Percentiles rank a stretch among this genome's conserved stretches.
Conservation (phyloP, 2,329 filamentous ascomycete species). For the Fusarium sp. region DNA sequence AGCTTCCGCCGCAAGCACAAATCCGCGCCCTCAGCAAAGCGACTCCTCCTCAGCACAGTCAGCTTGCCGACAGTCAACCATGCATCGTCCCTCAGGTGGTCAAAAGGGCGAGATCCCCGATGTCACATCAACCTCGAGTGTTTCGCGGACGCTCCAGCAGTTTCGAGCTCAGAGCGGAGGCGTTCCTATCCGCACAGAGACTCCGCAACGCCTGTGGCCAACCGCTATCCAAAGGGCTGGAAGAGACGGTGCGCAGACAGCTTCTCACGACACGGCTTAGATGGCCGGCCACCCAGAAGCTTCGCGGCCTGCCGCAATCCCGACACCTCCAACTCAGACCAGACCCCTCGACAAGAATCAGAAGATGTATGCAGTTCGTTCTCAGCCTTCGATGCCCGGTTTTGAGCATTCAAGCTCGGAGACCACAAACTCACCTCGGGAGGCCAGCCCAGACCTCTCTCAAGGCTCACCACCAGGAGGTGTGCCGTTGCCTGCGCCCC, state of each 20-base stretch:
- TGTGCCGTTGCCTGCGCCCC: conserved; percentile 31
- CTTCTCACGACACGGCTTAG: conserved; percentile 5
- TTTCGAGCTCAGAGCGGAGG: not conserved
- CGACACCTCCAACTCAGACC: not conserved
- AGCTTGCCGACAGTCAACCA: not conserved
- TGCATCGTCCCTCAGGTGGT: conserved; percentile 3
- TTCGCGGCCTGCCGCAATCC: not conserved
- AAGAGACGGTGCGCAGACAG: not conserved
- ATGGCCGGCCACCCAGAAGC: conserved; percentile 2
- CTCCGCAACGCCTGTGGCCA: conserved; percentile 7
- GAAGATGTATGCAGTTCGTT: not conserved
- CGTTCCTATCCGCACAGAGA: not conserved
- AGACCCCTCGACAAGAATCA: not conserved
- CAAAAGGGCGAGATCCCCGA: not conserved
- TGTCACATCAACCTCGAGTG: conserved; percentile 3
- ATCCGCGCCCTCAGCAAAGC: not conserved
- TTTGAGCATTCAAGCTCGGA: conserved; percentile 1
- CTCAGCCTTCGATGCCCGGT: not conserved
- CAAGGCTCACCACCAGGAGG: not conserved
- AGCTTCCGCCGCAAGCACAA: not conserved
- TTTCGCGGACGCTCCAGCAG: conserved; percentile 10
- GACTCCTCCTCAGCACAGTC: not conserved
- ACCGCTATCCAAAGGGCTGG: not conserved
- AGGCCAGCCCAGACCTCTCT: not conserved
- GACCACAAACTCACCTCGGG: conserved; percentile 18